Evolutionary conservation across 2,329 filamentous ascomycete genomes (phyloP).

Genomic region (Xylaria sp.): DNA sequence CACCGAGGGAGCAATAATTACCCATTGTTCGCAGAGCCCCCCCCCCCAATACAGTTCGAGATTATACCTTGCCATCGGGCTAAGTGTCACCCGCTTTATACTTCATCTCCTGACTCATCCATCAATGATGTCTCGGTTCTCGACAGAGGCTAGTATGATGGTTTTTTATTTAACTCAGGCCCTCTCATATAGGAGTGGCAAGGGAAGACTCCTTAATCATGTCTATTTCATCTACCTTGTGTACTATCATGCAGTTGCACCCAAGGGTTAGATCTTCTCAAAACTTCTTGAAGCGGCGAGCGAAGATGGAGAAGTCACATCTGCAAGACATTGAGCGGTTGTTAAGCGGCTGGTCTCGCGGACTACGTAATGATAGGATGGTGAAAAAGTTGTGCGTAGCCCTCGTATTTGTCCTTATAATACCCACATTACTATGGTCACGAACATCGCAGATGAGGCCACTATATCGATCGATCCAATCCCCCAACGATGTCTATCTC

Average conservation of each 20-base stretch:
- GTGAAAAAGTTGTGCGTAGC: neutral
- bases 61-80: too few species aligned
- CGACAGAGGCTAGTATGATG: neutral
- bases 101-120: too few species aligned
- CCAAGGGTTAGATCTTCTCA: neutral
- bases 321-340: neutral
- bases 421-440: neutral
- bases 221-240: neutral
- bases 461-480: neutral
- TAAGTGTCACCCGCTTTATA: too few species aligned
- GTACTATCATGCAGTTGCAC: neutral
- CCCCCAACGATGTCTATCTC: neutral
- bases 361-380: neutral
- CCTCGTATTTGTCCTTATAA: neutral
- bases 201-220: neutral
- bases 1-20: too few species aligned
- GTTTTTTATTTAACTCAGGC: neutral
- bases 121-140: neutral
- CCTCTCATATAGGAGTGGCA: neutral
- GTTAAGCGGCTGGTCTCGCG: neutral
- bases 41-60: too few species aligned
- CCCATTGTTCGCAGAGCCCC: too few species aligned
- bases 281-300: neutral
- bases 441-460: neutral
- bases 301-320: neutral